Evolutionary conservation across 169 alveolate species (phyloP).

Genomic region (Plasmodium vivax): DNA sequence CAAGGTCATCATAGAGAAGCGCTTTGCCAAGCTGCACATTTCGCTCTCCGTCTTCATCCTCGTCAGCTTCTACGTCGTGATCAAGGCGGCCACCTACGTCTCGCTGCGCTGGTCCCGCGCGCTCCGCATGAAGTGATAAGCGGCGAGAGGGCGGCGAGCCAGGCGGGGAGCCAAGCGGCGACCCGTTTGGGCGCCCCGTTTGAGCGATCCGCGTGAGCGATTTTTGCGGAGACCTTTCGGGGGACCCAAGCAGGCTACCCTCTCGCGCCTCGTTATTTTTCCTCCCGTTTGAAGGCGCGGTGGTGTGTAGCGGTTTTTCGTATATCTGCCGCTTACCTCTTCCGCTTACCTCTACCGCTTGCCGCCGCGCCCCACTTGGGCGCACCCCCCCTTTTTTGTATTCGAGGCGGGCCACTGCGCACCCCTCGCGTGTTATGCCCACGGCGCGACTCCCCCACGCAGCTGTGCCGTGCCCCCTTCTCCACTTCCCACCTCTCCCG

Average conservation of each 20-base stretch:
- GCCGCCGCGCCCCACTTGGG: not conserved
- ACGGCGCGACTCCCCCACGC: not conserved
- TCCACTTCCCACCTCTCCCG: not conserved
- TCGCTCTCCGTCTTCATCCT: slow-evolving; percentile 12
- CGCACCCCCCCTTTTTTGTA: not conserved
- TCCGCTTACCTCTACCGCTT: not conserved
- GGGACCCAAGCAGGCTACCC: not conserved
- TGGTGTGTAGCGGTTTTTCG: no score
- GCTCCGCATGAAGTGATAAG: slow-evolving; percentile 29
- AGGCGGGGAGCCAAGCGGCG: no score
- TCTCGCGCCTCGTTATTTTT: not conserved
- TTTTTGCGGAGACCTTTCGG: no score
- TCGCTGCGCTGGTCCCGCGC: slow-evolving; percentile 65
- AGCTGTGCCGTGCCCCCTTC: not conserved
- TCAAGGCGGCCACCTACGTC: slow-evolving; percentile 20
- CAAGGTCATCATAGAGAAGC: slow-evolving; percentile 14
- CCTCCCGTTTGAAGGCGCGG: not conserved
- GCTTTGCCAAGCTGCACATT: slow-evolving; percentile 43
- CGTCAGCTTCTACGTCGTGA: slow-evolving; percentile 10
- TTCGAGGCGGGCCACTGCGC: not conserved
- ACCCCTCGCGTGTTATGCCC: not conserved
- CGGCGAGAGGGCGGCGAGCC: no score
- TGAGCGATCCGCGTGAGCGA: no score
- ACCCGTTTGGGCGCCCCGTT: no score
- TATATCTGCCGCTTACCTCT: no score